Evolutionary conservation across 208 protist species (phyloP), one percentile per base, ranked within the genome.

Genomic region (Acanthamoeba divionensis): DNA sequence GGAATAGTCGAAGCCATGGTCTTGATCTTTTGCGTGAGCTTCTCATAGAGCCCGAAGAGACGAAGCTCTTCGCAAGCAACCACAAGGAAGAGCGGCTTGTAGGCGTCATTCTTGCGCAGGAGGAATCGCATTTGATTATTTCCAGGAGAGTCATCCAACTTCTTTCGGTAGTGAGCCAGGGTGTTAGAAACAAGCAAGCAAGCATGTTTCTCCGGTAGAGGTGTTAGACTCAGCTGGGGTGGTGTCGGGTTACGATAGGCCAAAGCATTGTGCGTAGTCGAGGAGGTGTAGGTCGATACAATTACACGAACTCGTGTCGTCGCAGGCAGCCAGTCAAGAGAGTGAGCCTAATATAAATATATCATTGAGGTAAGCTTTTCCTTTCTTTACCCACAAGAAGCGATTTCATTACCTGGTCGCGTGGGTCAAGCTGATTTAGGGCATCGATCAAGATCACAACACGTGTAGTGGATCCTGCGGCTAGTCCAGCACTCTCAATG

Each of bases 81-180:
- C 5, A 67, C 57, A 13, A 95, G 73, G 65, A 94, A 95, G 1
- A 95, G 77, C 18, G 94, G 93, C 47, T 86, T 85, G 9, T n/a
- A 26, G 15, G 93, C 69, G 41, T 95, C 94, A 1, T 55, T 13
- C 80, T 95, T 95, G 29, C 33, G 38, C 12, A 94, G 50, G 0
- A 95, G 63, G n/a, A 91, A 36, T 31, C 38, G 21, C 80, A 95
- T 75, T 89, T 95, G 93, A 71, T 95, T 91, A 80, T 93, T 93
- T 36, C 55, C 47, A 6, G 85, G n/a, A 0, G 71, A 45, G 41
- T 95, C 94, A 38, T 94, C 91, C 1, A 95, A 83, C 77, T 83
- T 88, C 86, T 95, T 95, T 36, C 90, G 62, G 71, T 91, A 95
- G 41, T 90, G 85, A 8, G 21, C 50, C 6, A 95, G 77, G 18